Evolutionary conservation across 192 early-diverging fungal species (phyloP).

Genomic region (Entomortierella chlamydospora): DNA sequence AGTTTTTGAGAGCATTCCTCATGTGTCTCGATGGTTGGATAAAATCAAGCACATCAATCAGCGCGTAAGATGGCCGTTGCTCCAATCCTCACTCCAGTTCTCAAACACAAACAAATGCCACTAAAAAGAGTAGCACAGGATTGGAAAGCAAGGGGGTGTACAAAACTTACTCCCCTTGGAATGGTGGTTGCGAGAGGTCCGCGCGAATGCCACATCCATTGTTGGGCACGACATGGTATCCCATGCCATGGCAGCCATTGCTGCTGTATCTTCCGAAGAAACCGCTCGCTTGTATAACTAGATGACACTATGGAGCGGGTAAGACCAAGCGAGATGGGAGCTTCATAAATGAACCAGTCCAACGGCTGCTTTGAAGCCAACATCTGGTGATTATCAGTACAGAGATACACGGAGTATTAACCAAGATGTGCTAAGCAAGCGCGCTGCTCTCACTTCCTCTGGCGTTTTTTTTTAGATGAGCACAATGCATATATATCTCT

Average conservation of each 20-base stretch:
- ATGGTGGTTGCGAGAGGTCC: no score
- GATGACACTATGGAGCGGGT: background rate
- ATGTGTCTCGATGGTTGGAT: no score
- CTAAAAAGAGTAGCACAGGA: background rate
- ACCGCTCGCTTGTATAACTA: no score
- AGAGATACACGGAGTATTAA: background rate
- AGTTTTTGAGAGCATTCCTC: no score
- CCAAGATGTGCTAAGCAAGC: constrained; percentile 13
- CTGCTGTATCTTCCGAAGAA: no score
- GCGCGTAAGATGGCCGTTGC: background rate
- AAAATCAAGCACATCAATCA: no score
- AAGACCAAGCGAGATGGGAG: background rate
- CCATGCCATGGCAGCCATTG: no score
- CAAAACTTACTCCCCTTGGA: no score
- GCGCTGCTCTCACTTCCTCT: background rate
- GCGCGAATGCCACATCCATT: no score
- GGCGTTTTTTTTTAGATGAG: constrained; percentile 7
- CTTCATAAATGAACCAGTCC: background rate
- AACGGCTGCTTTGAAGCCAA: background rate
- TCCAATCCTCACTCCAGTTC: constrained; percentile 20
- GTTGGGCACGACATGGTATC: no score
- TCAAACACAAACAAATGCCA: background rate
- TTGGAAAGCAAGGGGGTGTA: background rate
- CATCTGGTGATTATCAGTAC: background rate
- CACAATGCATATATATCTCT: background rate